Evolutionary conservation across 495 filamentous ascomycete genomes (phyloP), one percentile per base, ranked within the genome.

Genomic region (Cercophora samala): DNA sequence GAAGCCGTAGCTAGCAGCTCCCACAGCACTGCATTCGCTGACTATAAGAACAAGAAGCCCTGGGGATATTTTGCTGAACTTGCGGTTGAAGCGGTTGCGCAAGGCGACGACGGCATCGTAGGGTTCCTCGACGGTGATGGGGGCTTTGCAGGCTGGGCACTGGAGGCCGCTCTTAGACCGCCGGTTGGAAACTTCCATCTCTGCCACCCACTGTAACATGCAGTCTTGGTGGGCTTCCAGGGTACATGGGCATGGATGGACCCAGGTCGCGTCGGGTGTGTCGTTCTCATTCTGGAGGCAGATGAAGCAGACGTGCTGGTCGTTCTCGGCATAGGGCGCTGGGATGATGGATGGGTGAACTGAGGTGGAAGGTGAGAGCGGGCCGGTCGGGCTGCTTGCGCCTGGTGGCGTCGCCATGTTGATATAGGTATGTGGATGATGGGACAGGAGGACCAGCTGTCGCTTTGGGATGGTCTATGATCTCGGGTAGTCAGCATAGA

Each of bases 221-320:
- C 95, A 99, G 24, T 86, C 85, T 76, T 97, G 91, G 76, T 99
- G 95, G 2, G 94, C 95, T 62, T 90, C 90, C 37, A 99, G 81
- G 22, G 89, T 90, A 78, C 95, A 99, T 0, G 88, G 89, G 76
- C 95, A 99, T 8, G 95, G 92, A 22, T 86, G 89, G 19, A 91
- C 87, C 93, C 94, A 98, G 73, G 89, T 83, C 24, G 83, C 83
- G n/a, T 82, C 75, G 23, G 87, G 87, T 0, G 73, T 69, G 4
- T 86, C 81, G 52, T 84, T 82, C 69, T 97, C 92, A 23, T 88
- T 93, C 68, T 93, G 88, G 69, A 95, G 91, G 80, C 95, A 99
- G 72, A 99, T 93, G 90, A 92, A 97, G 78, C 95, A 99, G 78
- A 88, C 89, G 42, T 87, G 87, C 25, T 89, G 63, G 29, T 72